Evolutionary conservation across 495 filamentous ascomycete species (phyloP).

Genomic region (Chaetomium cochliodes): DNA sequence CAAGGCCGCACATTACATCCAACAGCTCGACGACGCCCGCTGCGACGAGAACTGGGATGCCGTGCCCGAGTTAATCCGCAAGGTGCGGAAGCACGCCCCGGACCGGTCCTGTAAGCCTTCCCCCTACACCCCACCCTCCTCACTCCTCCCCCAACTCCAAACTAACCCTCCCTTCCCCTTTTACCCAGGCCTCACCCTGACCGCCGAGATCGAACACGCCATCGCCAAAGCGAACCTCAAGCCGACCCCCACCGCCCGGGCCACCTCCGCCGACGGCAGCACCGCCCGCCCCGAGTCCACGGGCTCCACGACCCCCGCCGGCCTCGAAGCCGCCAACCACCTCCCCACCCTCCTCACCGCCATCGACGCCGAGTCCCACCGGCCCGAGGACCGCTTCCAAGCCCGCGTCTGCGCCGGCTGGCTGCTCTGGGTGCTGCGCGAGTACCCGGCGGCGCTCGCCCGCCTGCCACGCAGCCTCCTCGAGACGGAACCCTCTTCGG

Average conservation of each 20-base stretch:
- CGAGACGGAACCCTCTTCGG: not conserved
- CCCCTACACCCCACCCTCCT: not conserved
- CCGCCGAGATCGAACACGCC: slow-evolving; percentile 68
- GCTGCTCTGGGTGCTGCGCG: slow-evolving; percentile 73
- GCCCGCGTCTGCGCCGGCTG: slow-evolving; percentile 77
- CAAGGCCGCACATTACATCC: slow-evolving; percentile 79
- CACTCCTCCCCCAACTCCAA: slow-evolving; percentile 18
- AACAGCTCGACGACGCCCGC: slow-evolving; percentile 77
- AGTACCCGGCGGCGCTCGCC: slow-evolving; percentile 59
- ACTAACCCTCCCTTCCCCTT: not conserved
- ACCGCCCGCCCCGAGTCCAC: slow-evolving; percentile 15
- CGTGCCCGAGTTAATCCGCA: slow-evolving; percentile 84
- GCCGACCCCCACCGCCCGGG: slow-evolving; percentile 34
- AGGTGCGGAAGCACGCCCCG: slow-evolving; percentile 90
- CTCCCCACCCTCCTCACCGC: slow-evolving; percentile 65
- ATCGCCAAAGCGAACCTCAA: slow-evolving; percentile 55
- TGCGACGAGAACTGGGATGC: slow-evolving; percentile 86
- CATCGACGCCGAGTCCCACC: slow-evolving; percentile 58
- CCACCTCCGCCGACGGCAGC: slow-evolving; percentile 42
- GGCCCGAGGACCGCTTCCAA: slow-evolving; percentile 71
- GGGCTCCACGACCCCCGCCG: slow-evolving; percentile 9
- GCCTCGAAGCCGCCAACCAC: slow-evolving; percentile 48
- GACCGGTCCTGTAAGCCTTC: slow-evolving; percentile 70
- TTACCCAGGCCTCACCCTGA: slow-evolving; percentile 66
- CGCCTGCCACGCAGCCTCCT: slow-evolving; percentile 63